phyloP scores from a whole-genome alignment of 2,329 filamentous ascomycete genomes.

The Ophiostoma sp. region DNA sequence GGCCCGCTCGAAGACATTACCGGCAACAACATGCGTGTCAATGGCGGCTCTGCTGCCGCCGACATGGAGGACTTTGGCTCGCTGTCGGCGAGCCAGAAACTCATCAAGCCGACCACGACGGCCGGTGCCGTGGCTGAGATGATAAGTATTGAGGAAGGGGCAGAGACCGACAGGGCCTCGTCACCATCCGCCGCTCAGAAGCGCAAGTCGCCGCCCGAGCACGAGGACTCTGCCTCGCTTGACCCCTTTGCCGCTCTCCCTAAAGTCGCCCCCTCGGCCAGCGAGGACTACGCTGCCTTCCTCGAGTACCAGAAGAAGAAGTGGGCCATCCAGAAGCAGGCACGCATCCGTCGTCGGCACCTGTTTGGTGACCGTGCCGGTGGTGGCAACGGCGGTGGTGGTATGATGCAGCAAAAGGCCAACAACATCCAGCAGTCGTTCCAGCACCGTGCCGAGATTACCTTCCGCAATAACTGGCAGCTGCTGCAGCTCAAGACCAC shows the following conservation, averaged over 20 bases:
- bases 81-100: constrained; percentile 45
- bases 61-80: constrained; percentile 81
- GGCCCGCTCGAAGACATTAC: constrained; percentile 69
- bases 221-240: constrained; percentile 47
- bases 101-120: constrained; percentile 65
- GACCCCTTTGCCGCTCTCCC: constrained; percentile 85
- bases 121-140: constrained; percentile 51
- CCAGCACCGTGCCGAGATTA: constrained; percentile 85
- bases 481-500: constrained; percentile 83
- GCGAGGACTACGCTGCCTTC: constrained; percentile 84
- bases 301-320: constrained; percentile 96
- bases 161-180: constrained; percentile 25
- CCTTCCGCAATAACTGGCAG: constrained; percentile 94
- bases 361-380: constrained; percentile 83
- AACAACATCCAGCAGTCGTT: constrained; percentile 70
- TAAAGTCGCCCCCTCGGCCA: constrained; percentile 78
- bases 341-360: constrained; percentile 79
- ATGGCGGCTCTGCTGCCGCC: constrained; percentile 34
- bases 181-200: constrained; percentile 59
- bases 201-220: constrained; percentile 70
- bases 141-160: not conserved
- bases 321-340: constrained; percentile 96
- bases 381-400: constrained; percentile 40
- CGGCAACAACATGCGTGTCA: constrained; percentile 42
- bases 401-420: constrained; percentile 43